Evolutionary conservation across 2,329 filamentous ascomycete species (phyloP), one percentile per base, ranked within the genome.

Genomic region (Apiospora arundinis): DNA sequence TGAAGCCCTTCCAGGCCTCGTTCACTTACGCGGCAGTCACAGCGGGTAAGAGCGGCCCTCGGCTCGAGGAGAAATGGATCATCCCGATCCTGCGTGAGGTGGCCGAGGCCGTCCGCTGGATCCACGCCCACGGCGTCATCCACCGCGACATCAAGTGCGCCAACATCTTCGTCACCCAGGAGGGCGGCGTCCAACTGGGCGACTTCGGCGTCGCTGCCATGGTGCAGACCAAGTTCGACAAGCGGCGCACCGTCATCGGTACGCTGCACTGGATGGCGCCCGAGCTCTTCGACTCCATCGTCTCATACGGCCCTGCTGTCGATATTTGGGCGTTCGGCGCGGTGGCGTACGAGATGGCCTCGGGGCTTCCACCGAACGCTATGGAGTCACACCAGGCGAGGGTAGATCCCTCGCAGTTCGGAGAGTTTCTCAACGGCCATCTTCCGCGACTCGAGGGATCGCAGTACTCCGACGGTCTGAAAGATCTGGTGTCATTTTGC

Each of bases 211-310:
- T 96, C 66, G 92, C 93, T 32, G 93, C 92, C 65, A 89, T 94
- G 66, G 89, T 95, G 70, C 92, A 95, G 79, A 92, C 87, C 60
- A 92, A 93, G 75, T 87, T 91, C 70, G 91, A 93, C 76, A 96
- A 96, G 82, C 86, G 93, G 69, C 92, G 91, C 3, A 95, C 93
- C 0, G 92, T 95, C 68, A 92, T 95, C 70, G 93, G 93, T 25
- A 96, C 94, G 0, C 92, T 92, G 4, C 91, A 95, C 81, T 96
- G 93, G 92, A 95, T 96, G 93, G 92, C 94, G 0, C 93, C 92
- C 0, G 94, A 96, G 77, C 85, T 95, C 16, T 91, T 93, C 75
- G 89, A 92, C 70, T 85, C 88, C 46, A 84, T 88, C 4, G 85
- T 88, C 12, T 89, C 90, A 5, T 93, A 93, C 78, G 91, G 91